Evolutionary conservation across 306 rosid species (phyloP), one percentile per base, ranked within the genome.

Genomic region (Arachis stenosperma): DNA sequence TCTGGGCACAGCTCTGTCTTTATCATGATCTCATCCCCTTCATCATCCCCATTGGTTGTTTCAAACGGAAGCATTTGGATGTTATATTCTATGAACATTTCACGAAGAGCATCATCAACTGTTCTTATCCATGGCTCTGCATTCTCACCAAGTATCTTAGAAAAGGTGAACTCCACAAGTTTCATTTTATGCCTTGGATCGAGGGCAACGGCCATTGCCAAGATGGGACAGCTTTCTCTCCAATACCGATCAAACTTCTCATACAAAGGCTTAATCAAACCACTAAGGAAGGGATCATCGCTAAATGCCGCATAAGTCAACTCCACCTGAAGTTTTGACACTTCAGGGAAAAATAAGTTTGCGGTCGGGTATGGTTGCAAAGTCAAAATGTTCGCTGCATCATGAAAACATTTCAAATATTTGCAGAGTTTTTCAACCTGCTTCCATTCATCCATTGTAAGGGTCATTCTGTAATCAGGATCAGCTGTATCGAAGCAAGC

Each of bases 111-210:
- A 53, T 89, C 93, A 9, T 88, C 86, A 22, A 89, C 92, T 75
- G 81, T 69, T 70, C 81, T 85, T 61, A 77, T 78, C 98, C 96
- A 94, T 47, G 78, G 41, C 76, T 79, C 92, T 7, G 94, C 93
- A 81, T 88, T 77, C 79, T 81, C 89, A 46, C 90, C 90, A 51
- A 86, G 89, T 12, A 88, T 79, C 77, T 87, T 78, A 60, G 81
- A 39, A 66, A 94, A 94, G 15, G 85, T 89, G 60, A 79, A 65
- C 75, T 91, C 91, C 53, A 94, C 97, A 57, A 85, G 78, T 70
- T 88, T 86, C 90, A 86, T 83, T 88, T 94, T 94, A 82, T 85
- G 88, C 78, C 95, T 85, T 1, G 98, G 98, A 70, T 94, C 98
- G 96, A 94, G 76, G 36, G 86, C 88, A 6, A 85, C 91, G 42